Evolutionary conservation across 306 rosid species (phyloP).

Genomic region (Herpetospermum pedunculosum): DNA sequence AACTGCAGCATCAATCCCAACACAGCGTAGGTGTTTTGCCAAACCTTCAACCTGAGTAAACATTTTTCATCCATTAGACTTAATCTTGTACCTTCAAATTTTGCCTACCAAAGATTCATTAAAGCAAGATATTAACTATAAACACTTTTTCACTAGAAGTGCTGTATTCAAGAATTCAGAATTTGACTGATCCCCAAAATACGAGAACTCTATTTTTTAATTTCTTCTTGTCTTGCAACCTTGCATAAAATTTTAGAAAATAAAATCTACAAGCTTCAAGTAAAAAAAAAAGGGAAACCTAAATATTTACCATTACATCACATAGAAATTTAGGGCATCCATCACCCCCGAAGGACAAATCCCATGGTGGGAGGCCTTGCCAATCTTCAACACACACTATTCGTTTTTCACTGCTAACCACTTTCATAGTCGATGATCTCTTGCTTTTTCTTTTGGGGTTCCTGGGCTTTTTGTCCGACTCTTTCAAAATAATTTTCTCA

Average conservation of each 20-base stretch:
- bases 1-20: conserved; percentile 86
- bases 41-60: conserved; percentile 81
- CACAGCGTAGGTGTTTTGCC: conserved; percentile 92
- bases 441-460: conserved; percentile 44
- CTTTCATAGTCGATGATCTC: conserved; percentile 29
- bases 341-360: conserved; percentile 52
- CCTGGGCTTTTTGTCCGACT: conserved; percentile 51
- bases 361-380: conserved; percentile 71
- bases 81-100: background rate
- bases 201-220: background rate
- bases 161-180: background rate
- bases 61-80: conserved; percentile 11
- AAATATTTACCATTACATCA: conserved; percentile 71
- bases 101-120: background rate
- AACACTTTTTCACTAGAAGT: background rate
- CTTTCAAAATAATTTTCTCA: conserved; percentile 52
- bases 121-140: background rate
- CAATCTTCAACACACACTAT: conserved; percentile 41
- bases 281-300: background rate
- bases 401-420: conserved; percentile 28
- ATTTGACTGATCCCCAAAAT: background rate
- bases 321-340: conserved; percentile 83
- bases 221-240: conserved; percentile 12
- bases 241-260: background rate
- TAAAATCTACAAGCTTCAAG: conserved; percentile 4